Evolutionary conservation across 495 filamentous ascomycete genomes (phyloP).

Genomic region (Melanomma pulvis-pyrius): DNA sequence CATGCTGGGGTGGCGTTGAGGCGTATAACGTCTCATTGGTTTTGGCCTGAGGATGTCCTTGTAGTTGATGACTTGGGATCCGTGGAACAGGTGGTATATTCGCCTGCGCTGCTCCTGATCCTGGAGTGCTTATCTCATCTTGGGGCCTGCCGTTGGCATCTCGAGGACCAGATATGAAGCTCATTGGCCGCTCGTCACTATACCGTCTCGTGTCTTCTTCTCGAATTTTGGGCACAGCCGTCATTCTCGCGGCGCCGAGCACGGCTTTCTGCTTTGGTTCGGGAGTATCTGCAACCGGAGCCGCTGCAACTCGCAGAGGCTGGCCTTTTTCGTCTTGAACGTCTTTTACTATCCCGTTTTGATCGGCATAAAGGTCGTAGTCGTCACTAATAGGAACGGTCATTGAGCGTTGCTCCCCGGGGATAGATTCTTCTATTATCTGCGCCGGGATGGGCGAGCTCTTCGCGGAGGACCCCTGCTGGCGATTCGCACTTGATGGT

Average conservation of each 20-base stretch:
- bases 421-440: constrained; percentile 1
- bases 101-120: neutral
- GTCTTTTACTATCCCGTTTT: constrained; percentile 36
- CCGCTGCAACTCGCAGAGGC: constrained; percentile 21
- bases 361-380: constrained; percentile 38
- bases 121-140: constrained; percentile 32
- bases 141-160: constrained; percentile 35
- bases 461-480: constrained; percentile 10
- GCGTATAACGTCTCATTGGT: constrained; percentile 2
- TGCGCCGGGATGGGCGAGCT: neutral
- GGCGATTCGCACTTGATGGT: constrained; percentile 15
- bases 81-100: constrained; percentile 19
- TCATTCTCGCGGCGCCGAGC: neutral
- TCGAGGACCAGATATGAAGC: constrained; percentile 31
- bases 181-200: constrained; percentile 37
- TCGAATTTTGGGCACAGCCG: neutral
- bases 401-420: neutral
- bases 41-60: constrained; percentile 2
- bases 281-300: neutral
- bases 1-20: neutral
- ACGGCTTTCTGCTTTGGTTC: neutral
- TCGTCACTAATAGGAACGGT: constrained; percentile 8
- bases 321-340: constrained; percentile 30
- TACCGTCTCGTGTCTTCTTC: constrained; percentile 15
- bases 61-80: constrained; percentile 9